Percentiles rank a stretch among this genome's conserved stretches.
Evolutionary conservation across 2,329 filamentous ascomycete species (phyloP).

Genomic region (Lecanicillium sp.): DNA sequence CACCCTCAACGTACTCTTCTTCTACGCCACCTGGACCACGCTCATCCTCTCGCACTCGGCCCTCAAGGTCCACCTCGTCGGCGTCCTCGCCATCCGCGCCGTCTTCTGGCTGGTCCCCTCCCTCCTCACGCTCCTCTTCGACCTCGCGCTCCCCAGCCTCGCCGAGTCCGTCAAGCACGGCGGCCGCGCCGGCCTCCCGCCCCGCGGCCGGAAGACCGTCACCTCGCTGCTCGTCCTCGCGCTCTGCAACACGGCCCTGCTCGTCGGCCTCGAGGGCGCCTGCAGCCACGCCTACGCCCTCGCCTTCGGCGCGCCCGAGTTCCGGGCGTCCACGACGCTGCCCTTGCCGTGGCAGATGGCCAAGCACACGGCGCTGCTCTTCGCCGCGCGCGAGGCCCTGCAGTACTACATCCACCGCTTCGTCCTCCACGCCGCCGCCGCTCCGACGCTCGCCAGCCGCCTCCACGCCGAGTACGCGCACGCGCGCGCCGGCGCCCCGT

Average conservation of each 20-base stretch:
- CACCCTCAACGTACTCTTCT: conserved; percentile 78
- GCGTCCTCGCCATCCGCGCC: conserved; percentile 59
- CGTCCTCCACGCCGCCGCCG: conserved; percentile 52
- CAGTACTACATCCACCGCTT: conserved; percentile 71
- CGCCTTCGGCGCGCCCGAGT: conserved; percentile 34
- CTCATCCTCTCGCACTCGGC: conserved; percentile 72
- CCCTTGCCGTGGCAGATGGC: conserved; percentile 49
- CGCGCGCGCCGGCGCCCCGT: conserved; percentile 48
- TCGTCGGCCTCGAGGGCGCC: conserved; percentile 38
- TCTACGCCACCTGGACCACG: conserved; percentile 85
- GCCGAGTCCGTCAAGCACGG: conserved; percentile 64
- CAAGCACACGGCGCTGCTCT: conserved; percentile 41
- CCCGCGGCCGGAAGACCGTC: conserved; percentile 32
- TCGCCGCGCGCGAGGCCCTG: conserved; percentile 48
- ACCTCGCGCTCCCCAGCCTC: conserved; percentile 62
- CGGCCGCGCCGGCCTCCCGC: conserved; percentile 45
- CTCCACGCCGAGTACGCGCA: conserved; percentile 46
- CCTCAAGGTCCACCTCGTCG: conserved; percentile 67
- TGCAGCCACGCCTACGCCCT: conserved; percentile 32
- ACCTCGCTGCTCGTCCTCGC: conserved; percentile 35
- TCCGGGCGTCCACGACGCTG: conserved; percentile 42
- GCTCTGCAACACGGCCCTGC: conserved; percentile 39
- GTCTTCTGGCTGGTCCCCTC: conserved; percentile 71
- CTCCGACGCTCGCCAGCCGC: conserved; percentile 28
- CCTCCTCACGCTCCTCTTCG: conserved; percentile 65